These are phyloP conservation scores for Exophiala mesophila DNA, from an alignment of 2,329 filamentous ascomycete genomes.

Conservation along the genomic window DNA sequence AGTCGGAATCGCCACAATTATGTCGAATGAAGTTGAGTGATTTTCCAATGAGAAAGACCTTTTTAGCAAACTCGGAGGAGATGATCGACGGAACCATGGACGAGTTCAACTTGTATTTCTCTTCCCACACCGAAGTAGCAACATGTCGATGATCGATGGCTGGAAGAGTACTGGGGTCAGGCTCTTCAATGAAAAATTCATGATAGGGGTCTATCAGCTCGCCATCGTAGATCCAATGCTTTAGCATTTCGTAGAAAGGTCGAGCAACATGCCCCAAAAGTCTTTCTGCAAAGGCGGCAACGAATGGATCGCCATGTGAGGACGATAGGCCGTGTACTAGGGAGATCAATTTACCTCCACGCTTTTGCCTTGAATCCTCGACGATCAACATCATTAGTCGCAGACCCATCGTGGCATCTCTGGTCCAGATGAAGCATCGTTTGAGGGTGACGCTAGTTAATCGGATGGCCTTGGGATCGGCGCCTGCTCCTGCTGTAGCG, in stretches of 20 bases:
- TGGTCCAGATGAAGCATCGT: constrained; percentile 92
- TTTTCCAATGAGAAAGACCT: constrained; percentile 95
- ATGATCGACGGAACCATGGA: constrained; percentile 91
- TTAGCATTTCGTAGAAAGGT: constrained; percentile 93
- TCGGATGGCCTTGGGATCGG: constrained; percentile 64
- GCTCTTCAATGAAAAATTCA: constrained; percentile 92
- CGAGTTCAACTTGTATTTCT: constrained; percentile 84
- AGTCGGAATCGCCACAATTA: constrained; percentile 85
- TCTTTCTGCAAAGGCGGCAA: constrained; percentile 86
- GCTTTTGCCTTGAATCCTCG: constrained; percentile 75
- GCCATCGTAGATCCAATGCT: constrained; percentile 97
- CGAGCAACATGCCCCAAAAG: constrained; percentile 80
- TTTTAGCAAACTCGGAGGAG: constrained; percentile 86
- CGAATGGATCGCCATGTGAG: constrained; percentile 91
- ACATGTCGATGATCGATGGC: constrained; percentile 45
- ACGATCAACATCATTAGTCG: constrained; percentile 91
- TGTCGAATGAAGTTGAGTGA: constrained; percentile 97
- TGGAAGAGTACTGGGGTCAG: constrained; percentile 54
- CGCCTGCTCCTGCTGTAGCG: constrained; percentile 61
- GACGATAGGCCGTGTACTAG: constrained; percentile 90
- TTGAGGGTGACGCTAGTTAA: constrained; percentile 91
- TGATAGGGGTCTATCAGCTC: constrained; percentile 93
- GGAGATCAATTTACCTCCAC: constrained; percentile 86
- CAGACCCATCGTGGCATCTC: constrained; percentile 92
- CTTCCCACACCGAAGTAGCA: constrained; percentile 92